Evolutionary conservation across 768 basidiomycete species (phyloP).

Genomic region (Boletus rex-veris): DNA sequence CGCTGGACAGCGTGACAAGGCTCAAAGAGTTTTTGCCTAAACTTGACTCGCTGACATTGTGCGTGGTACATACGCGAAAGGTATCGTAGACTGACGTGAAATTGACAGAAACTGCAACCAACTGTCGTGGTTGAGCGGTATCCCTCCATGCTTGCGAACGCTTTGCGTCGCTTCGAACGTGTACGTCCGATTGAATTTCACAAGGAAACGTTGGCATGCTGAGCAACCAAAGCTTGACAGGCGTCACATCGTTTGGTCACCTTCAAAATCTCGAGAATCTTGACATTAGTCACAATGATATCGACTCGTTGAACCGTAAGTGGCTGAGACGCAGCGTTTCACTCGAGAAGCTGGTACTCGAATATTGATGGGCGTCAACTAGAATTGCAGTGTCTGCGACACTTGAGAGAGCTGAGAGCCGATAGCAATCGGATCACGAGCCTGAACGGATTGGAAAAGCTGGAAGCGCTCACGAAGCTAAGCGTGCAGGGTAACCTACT

Average conservation of each 20-base stretch:
- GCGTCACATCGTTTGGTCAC: slow-evolving; percentile 85
- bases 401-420: slow-evolving; percentile 85
- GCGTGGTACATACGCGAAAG: slow-evolving; percentile 33
- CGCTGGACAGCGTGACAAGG: slow-evolving; percentile 61
- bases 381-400: slow-evolving; percentile 84
- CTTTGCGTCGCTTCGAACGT: slow-evolving; percentile 74
- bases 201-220: slow-evolving; percentile 11
- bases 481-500: slow-evolving; percentile 77
- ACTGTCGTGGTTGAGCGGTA: slow-evolving; percentile 75
- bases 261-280: slow-evolving; percentile 81
- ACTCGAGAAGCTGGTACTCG: neutral
- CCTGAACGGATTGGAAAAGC: slow-evolving; percentile 70
- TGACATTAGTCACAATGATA: slow-evolving; percentile 86
- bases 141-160: slow-evolving; percentile 68
- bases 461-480: slow-evolving; percentile 82
- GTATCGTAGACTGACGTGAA: slow-evolving; percentile 15
- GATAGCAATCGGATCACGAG: slow-evolving; percentile 78
- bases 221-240: slow-evolving; percentile 60
- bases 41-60: slow-evolving; percentile 76
- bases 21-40: slow-evolving; percentile 88
- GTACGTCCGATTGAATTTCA: slow-evolving; percentile 36
- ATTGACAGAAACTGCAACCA: slow-evolving; percentile 63
- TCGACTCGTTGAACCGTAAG: slow-evolving; percentile 86
- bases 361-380: slow-evolving; percentile 15
- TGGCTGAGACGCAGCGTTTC: slow-evolving; percentile 17